Conservation (phyloP, 1,139 yeast genomes). For the Scheffersomyces lignicola region DNA sequence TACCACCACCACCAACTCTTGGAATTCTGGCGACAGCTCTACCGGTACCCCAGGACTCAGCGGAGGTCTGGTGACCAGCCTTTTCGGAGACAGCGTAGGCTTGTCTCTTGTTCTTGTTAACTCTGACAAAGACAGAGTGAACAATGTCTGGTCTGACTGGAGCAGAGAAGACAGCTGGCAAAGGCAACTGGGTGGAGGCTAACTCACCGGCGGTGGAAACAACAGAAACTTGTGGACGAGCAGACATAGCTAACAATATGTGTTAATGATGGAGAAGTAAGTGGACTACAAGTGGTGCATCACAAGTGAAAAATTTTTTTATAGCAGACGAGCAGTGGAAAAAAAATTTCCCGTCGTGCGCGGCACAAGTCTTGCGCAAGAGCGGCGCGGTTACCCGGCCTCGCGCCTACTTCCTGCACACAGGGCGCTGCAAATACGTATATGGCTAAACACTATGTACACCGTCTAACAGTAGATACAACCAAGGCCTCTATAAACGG, state of each 20-base stretch:
- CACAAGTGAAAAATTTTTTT: constrained; percentile 17
- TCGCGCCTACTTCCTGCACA: too few species aligned
- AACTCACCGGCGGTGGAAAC: constrained; percentile 86
- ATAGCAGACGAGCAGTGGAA: neutral
- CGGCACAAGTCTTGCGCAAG: too few species aligned
- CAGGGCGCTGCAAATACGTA: too few species aligned
- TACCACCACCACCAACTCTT: constrained; percentile 99
- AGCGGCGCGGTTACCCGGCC: too few species aligned
- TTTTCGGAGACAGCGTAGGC: constrained; percentile 99
- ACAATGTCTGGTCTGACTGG: constrained; percentile 99
- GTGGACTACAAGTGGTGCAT: constrained; percentile 7
- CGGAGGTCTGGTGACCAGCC: constrained; percentile 99
- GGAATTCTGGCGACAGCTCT: constrained; percentile 99
- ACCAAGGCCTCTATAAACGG: too few species aligned
- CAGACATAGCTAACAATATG: constrained; percentile 52
- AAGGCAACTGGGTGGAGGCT: constrained; percentile 80
- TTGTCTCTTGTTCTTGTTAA: constrained; percentile 99
- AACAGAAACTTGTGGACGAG: constrained; percentile 97
- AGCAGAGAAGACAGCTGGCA: constrained; percentile 99
- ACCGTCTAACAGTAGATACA: too few species aligned
- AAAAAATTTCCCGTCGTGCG: constrained; percentile 2
- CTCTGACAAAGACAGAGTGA: constrained; percentile 97
- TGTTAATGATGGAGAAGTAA: constrained; percentile 26
- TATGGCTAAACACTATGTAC: too few species aligned
- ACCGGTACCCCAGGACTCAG: constrained; percentile 99